Percentiles rank a stretch among this genome's conserved stretches.
phyloP scores from a whole-genome alignment of 2,329 filamentous ascomycete genomes.

The Aspergillus ibericus region DNA sequence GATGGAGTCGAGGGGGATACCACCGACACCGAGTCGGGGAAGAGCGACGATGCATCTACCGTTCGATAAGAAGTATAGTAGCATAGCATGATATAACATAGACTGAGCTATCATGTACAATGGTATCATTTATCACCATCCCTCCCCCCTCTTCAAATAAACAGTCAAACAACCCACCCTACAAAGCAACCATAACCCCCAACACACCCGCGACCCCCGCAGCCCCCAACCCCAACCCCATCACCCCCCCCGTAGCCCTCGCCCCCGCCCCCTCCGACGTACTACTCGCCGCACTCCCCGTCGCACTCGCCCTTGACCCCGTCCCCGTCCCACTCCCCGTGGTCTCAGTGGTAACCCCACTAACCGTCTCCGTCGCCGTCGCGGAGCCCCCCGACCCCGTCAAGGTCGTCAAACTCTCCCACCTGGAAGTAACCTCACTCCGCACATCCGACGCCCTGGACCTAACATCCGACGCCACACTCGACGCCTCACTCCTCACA shows the following conservation, averaged over 20 bases:
- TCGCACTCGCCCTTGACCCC: not conserved
- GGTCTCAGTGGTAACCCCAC: constrained; percentile 12
- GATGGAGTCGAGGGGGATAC: constrained; percentile 23
- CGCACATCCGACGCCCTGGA: not conserved
- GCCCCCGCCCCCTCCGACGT: constrained; percentile 22
- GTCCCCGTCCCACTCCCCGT: constrained; percentile 14
- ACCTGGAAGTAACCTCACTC: not conserved
- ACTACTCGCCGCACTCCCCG: constrained; percentile 7
- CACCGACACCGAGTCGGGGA: not conserved
- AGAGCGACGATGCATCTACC: not conserved
- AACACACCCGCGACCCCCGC: constrained; percentile 31
- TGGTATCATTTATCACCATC: not conserved
- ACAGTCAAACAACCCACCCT: constrained; percentile 4
- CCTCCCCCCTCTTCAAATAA: not conserved
- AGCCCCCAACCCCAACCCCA: constrained; percentile 10
- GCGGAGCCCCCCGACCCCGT: not conserved
- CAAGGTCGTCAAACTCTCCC: not conserved
- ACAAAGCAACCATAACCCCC: constrained; percentile 33
- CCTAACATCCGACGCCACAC: no score
- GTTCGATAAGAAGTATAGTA: no score
- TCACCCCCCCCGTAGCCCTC: constrained; percentile 15
- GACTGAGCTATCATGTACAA: not conserved
- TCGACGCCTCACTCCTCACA: not conserved
- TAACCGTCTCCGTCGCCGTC: not conserved
- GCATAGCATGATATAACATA: not conserved